Conservation (phyloP, 1,139 yeast genomes). For the Komagataea norvegica region DNA sequence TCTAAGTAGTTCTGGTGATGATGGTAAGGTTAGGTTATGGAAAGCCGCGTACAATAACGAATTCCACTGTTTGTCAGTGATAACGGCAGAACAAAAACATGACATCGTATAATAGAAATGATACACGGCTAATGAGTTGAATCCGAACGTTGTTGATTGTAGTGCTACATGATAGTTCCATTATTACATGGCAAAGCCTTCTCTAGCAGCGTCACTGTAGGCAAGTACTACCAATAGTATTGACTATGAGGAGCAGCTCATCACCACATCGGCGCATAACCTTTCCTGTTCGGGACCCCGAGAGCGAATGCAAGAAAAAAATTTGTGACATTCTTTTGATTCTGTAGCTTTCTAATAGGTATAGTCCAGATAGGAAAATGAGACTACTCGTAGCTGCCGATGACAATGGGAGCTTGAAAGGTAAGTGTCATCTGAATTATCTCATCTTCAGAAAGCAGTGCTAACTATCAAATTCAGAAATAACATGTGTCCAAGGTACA, state of each 20-base stretch:
- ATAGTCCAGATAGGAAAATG: conserved; percentile 35
- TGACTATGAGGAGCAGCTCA: too few relatives aligned
- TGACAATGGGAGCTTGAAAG: conserved; percentile 50
- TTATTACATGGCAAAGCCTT: too few relatives aligned
- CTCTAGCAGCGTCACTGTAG: too few relatives aligned
- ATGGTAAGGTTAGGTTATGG: conserved; percentile 89
- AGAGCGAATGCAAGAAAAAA: conserved; percentile 1
- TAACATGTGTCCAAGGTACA: conserved; percentile 54
- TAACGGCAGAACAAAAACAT: conserved; percentile 53
- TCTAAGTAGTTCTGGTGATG: conserved; percentile 91
- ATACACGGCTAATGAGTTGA: not conserved
- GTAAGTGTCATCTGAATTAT: conserved; percentile 11
- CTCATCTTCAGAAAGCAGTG: conserved; percentile 1
- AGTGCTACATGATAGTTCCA: too few relatives aligned
- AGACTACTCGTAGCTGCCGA: conserved; percentile 50
- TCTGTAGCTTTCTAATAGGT: too few relatives aligned
- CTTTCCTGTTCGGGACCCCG: not conserved
- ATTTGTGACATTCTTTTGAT: not conserved
- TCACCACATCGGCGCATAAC: not conserved
- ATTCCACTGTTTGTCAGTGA: conserved; percentile 89
- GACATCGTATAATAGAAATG: conserved; percentile 1
- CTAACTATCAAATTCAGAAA: conserved; percentile 31
- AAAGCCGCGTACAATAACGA: conserved; percentile 80
- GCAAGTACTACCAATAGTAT: too few relatives aligned
- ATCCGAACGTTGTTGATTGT: too few relatives aligned